phyloP scores from a whole-genome alignment of 2,329 filamentous ascomycete genomes.

The Penicillium sp. region DNA sequence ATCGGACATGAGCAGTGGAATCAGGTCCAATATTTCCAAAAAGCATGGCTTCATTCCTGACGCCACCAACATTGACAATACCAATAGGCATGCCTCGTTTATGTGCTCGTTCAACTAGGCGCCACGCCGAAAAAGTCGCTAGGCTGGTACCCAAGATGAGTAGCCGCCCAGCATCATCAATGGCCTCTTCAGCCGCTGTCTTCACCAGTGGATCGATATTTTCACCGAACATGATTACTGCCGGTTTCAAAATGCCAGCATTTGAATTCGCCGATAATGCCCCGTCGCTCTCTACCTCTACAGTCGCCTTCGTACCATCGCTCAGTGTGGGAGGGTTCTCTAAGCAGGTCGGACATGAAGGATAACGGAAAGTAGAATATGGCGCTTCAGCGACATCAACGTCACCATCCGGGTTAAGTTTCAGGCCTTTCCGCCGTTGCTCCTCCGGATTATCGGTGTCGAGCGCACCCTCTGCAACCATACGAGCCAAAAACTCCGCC shows the following conservation, averaged over 20 bases:
- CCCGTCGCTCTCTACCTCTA: constrained; percentile 75
- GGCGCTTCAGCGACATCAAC: constrained; percentile 84
- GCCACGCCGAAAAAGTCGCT: constrained; percentile 93
- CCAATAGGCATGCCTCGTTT: constrained; percentile 82
- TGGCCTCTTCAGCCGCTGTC: constrained; percentile 70
- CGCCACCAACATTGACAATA: constrained; percentile 71
- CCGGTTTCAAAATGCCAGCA: constrained; percentile 84
- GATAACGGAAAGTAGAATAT: constrained; percentile 88
- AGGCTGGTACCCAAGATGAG: constrained; percentile 85
- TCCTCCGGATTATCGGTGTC: constrained; percentile 74
- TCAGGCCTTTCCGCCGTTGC: constrained; percentile 67
- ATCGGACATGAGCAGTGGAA: constrained; percentile 39
- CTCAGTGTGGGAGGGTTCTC: constrained; percentile 57
- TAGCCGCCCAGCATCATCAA: constrained; percentile 73
- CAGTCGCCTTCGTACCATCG: constrained; percentile 57
- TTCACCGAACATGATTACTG: constrained; percentile 96
- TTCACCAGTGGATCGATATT: constrained; percentile 72
- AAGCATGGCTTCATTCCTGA: constrained; percentile 47
- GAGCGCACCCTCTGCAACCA: constrained; percentile 71
- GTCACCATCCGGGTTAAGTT: constrained; percentile 90
- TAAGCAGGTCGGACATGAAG: constrained; percentile 80
- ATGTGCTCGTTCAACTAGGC: constrained; percentile 78
- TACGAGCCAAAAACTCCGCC: constrained; percentile 71
- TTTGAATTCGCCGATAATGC: constrained; percentile 68
- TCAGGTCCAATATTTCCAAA: constrained; percentile 35